Base-by-base conservation (phyloP, 768 basidiomycete species). In the Hortiboletus campestris region DNA sequence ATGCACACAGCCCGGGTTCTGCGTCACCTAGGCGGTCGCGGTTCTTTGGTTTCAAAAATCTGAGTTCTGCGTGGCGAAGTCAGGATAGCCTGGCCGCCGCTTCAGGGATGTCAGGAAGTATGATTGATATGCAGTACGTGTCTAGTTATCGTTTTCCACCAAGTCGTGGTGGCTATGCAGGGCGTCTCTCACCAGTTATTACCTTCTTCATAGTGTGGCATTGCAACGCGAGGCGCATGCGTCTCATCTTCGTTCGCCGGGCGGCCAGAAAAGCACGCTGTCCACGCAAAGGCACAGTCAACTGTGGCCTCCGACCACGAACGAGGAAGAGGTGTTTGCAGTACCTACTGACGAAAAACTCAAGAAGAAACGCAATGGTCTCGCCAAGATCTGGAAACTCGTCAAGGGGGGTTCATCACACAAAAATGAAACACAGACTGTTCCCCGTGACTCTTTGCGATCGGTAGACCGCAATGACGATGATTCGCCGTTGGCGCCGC, bases 91-190 rank as follows among this genome's bases (percentile, higher is more conserved):
- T 94, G 38, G 87, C 89, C 2, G 87, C 89, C 2, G 80, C 82
- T n/a, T 89, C 90, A 29, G 89, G 87, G 9, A 80, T 88, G 67
- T 87, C 88, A 4, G 91, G 91, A 50, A 94, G 91, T 64, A 91
- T 94, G 89, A 74, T 93, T 60, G 89, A 93, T 69, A 93, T 94
- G 91, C 91, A 94, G 91, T 93, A 74, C 59, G 89, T 85, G 42
- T 55, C 22, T 46, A 10, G 17, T 42, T 59, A n/a, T 49, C 53
- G n/a, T 53, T 56, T 56, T 14, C 17, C 25, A n/a, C n/a, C n/a
- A n/a, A 10, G 31, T 50, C 44, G 14, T 47, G 11, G 36, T 20
- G 50, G 19, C 28, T 7, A 3, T 53, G 44, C 22, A 31, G 19
- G 42, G 3, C 16, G 20, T 36, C 34, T 57, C 45, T 61, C 49